phyloP scores from a whole-genome alignment of 1,284 basidiomycete species.

The Ustilago tritici region DNA sequence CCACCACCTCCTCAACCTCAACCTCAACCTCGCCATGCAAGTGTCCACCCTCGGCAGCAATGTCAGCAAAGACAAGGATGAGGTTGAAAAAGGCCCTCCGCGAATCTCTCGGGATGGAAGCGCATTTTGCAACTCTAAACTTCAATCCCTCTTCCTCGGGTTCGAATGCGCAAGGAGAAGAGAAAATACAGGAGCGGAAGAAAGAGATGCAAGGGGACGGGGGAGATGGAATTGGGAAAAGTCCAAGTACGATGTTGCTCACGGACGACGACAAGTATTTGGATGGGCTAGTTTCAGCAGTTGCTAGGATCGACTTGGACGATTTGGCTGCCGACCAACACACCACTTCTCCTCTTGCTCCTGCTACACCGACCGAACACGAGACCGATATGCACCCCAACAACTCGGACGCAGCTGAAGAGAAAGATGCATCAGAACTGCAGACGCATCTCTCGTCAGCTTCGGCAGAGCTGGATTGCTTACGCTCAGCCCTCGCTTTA shows the following conservation, averaged over 20 bases:
- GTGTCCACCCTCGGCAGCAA: conserved; percentile 22
- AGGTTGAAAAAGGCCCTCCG: conserved; percentile 32
- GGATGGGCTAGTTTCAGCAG: conserved; percentile 37
- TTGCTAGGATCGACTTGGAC: conserved; percentile 34
- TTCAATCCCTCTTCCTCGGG: not conserved
- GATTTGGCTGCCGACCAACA: conserved; percentile 18
- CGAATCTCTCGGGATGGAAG: conserved; percentile 39
- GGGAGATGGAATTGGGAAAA: conserved; percentile 6
- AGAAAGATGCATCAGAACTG: not conserved
- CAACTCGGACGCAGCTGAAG: not conserved
- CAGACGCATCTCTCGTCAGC: conserved; percentile 15
- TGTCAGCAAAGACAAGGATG: conserved; percentile 33
- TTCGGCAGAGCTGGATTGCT: conserved; percentile 1
- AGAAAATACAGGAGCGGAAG: not conserved
- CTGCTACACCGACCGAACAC: too few relatives aligned
- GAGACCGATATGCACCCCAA: too few relatives aligned
- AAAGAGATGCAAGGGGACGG: not conserved
- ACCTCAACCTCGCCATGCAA: conserved; percentile 11
- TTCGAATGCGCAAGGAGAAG: not conserved
- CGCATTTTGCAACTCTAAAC: conserved; percentile 29
- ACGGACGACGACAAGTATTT: conserved; percentile 39
- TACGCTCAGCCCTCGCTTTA: conserved; percentile 10
- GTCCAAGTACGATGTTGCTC: conserved; percentile 32
- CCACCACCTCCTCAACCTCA: conserved; percentile 14
- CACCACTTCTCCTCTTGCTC: not conserved